Base-by-base conservation (phyloP, 305 asterid species). In the Petunia hybrid region DNA sequence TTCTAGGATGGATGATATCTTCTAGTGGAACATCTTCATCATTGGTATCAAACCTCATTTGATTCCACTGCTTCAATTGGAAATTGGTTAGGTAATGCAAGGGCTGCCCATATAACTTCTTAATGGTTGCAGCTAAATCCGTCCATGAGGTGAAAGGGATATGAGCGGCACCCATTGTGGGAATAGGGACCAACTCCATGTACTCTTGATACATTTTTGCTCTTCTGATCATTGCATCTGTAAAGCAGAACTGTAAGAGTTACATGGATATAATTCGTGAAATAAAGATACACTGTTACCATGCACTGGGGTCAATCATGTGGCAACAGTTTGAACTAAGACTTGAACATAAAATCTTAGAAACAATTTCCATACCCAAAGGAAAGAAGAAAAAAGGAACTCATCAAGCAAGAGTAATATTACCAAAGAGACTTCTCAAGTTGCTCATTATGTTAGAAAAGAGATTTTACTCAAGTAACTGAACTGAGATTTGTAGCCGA, bases 61-160 rank as follows among this genome's bases (percentile, higher is more conserved):
- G 80, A 80, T 95, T 98, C 87, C 87, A 68, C 62, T 84, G 85
- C 79, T 80, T 89, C 83, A 93, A 78, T 79, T 87, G 90, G 69
- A 89, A 65, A 75, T 95, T 93, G 41, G 99, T 95, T 74, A 92
- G 92, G 87, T 93, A 95, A 83, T 95, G 99, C 65, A 95, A 84
- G 6, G 99, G 99, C 85, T 93, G 99, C 53, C 79, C 84, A 64
- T 95, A 93, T 7, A 89, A 74, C 79, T 86, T 77, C 90, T 95
- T 93, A 4, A 95, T 85, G 14, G 97, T 89, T 66, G 78, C 78
- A 70, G 92, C 98, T 76, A 95, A 65, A 39, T 89, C 98, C 6
- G 70, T 83, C 99, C 99, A 95, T 9, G 97, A 88, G 48, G 85
- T 89, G 76, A 83, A 92, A 35, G 97, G 95, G 73, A 93, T 87